These are phyloP conservation scores for Hymenoscyphus repandus DNA, from an alignment of 2,329 filamentous ascomycete species.

Conservation along the genomic window DNA sequence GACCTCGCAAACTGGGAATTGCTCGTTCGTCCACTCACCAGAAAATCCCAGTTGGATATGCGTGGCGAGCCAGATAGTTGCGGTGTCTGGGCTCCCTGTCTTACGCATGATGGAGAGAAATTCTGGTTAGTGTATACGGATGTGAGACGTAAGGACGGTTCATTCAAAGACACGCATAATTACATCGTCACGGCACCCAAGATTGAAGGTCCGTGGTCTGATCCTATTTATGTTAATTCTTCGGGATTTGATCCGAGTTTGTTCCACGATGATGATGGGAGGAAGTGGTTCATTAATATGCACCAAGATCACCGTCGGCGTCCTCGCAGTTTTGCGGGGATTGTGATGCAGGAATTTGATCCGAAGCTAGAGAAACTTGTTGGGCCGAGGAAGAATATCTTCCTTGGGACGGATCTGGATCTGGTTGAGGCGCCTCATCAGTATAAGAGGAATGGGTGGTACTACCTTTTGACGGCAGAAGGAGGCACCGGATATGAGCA, in stretches of 20 bases:
- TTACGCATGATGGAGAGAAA: slow-evolving; percentile 53
- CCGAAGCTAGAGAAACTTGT: slow-evolving; percentile 38
- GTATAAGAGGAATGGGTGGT: slow-evolving; percentile 53
- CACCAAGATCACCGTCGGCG: slow-evolving; percentile 48
- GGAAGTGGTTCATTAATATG: slow-evolving; percentile 55
- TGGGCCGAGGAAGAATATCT: slow-evolving; percentile 38
- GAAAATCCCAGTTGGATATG: slow-evolving; percentile 50
- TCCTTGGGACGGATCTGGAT: slow-evolving; percentile 42
- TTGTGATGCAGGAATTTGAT: slow-evolving; percentile 54
- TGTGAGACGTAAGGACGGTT: slow-evolving; percentile 62
- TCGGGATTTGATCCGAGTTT: slow-evolving; percentile 59
- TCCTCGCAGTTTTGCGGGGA: slow-evolving; percentile 47
- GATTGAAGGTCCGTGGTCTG: slow-evolving; percentile 57
- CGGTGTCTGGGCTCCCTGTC: slow-evolving; percentile 60
- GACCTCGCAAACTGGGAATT: slow-evolving; percentile 38
- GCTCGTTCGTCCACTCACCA: slow-evolving; percentile 41
- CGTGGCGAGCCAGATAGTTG: slow-evolving; percentile 55
- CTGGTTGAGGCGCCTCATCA: slow-evolving; percentile 51
- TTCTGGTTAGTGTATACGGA: slow-evolving; percentile 64
- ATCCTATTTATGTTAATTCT: slow-evolving; percentile 53
- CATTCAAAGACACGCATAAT: slow-evolving; percentile 59
- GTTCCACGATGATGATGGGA: slow-evolving; percentile 52
- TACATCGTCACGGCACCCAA: slow-evolving; percentile 52
- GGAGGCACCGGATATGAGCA: slow-evolving; percentile 58
- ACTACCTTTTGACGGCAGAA: slow-evolving; percentile 55